Conservation (phyloP, 352 stramenopile genomes). For the Globisporangium emineosum region DNA sequence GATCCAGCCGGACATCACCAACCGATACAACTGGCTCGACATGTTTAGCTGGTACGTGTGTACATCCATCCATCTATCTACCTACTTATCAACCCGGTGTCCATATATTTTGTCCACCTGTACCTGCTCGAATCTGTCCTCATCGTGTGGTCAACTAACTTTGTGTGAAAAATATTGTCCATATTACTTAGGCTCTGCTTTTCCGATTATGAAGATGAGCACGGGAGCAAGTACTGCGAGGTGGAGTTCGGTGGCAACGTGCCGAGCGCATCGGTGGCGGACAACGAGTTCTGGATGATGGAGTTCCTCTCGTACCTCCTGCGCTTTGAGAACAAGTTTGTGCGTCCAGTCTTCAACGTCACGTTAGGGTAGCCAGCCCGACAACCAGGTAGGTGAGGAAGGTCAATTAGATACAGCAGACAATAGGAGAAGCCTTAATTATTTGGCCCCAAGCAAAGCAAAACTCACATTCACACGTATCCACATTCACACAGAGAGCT, state of each 20-base stretch:
- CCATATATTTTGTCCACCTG: background rate
- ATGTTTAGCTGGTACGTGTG: conserved; percentile 33
- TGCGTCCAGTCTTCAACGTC: conserved; percentile 29
- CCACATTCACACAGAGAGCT: background rate
- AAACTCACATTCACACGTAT: background rate
- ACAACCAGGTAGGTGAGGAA: background rate
- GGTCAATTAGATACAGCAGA: background rate
- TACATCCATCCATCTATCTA: background rate
- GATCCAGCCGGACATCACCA: conserved; percentile 18
- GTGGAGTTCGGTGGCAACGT: conserved; percentile 56
- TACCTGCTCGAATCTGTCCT: background rate
- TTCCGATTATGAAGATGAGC: conserved; percentile 11
- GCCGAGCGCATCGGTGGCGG: conserved; percentile 30
- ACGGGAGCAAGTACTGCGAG: conserved; percentile 17
- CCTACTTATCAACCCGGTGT: background rate
- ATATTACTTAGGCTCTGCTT: conserved; percentile 21
- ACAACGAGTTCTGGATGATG: conserved; percentile 45
- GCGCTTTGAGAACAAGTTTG: conserved; percentile 35
- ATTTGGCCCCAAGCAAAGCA: background rate
- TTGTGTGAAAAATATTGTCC: background rate
- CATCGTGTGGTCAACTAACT: background rate
- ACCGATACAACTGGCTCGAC: conserved; percentile 20
- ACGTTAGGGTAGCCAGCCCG: background rate
- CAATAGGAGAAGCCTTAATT: conserved; percentile 2
- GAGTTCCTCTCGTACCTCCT: conserved; percentile 60